Conservation (phyloP, 2,329 filamentous ascomycete species). For the Arachnomyces sp. region DNA sequence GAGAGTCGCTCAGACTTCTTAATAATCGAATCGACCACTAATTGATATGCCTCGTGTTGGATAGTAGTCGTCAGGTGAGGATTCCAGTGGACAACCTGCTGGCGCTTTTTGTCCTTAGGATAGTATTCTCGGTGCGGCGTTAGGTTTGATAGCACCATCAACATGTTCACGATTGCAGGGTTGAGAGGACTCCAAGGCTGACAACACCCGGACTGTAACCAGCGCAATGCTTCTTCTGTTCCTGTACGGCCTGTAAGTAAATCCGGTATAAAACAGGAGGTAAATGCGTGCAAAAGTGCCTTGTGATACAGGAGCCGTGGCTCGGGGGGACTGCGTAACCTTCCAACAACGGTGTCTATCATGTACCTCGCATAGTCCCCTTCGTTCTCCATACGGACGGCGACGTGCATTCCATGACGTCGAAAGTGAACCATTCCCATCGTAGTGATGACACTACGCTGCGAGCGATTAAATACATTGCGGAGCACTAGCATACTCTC, state of each 20-base stretch:
- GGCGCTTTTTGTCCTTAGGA: conserved; percentile 14
- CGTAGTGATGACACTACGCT: conserved; percentile 19
- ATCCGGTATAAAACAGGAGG: conserved; percentile 23
- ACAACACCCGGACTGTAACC: conserved; percentile 13
- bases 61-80: conserved; percentile 9
- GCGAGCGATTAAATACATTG: neutral
- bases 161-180: conserved; percentile 6
- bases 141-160: conserved; percentile 17
- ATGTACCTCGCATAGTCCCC: conserved; percentile 16
- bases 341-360: conserved; percentile 17
- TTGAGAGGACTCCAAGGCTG: conserved; percentile 13
- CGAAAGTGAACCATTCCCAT: conserved; percentile 13
- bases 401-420: conserved; percentile 8
- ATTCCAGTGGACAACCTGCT: conserved; percentile 20
- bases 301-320: conserved; percentile 17
- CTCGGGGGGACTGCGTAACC: conserved; percentile 13
- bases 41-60: conserved; percentile 16
- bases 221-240: conserved; percentile 23
- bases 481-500: conserved; percentile 19
- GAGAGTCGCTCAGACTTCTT: conserved; percentile 9
- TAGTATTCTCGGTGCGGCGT: conserved; percentile 21
- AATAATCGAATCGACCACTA: conserved; percentile 11
- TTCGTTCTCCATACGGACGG: conserved; percentile 12
- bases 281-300: conserved; percentile 27
- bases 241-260: conserved; percentile 21